These are phyloP conservation scores for Phycomyces blakesleeanus DNA, from an alignment of 192 early-diverging fungal species.

Conservation along the genomic window DNA sequence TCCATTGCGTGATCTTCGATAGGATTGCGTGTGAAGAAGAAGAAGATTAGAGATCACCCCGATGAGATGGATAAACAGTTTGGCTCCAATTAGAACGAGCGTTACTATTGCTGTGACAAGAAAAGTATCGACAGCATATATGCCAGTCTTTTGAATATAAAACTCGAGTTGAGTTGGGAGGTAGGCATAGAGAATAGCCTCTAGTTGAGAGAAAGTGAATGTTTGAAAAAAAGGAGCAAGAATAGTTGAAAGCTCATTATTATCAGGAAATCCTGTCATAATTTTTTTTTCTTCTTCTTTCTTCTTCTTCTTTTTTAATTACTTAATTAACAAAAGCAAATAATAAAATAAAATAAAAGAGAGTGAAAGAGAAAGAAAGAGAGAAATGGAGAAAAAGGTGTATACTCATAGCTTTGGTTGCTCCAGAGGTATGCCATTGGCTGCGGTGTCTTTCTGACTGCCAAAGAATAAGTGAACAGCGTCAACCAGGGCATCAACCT, in stretches of 20 bases:
- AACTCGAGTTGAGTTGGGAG: slow-evolving; percentile 21
- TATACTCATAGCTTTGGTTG: neutral
- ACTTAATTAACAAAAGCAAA: no score
- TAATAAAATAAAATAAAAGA: no score
- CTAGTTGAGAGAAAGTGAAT: slow-evolving; percentile 29
- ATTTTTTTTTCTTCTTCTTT: no score
- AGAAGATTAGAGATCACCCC: neutral
- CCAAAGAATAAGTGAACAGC: slow-evolving; percentile 27
- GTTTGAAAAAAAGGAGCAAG: slow-evolving; percentile 13
- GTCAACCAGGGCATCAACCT: slow-evolving; percentile 44
- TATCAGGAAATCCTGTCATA: neutral
- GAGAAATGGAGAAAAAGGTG: no score
- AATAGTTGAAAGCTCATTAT: slow-evolving; percentile 11
- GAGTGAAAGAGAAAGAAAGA: neutral
- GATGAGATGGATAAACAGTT: slow-evolving; percentile 14
- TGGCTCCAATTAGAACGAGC: slow-evolving; percentile 16
- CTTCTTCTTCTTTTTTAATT: no score
- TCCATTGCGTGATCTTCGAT: neutral
- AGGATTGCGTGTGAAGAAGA: neutral
- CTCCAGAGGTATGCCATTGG: no score
- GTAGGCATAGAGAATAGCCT: slow-evolving; percentile 27
- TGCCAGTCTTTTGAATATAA: slow-evolving; percentile 20
- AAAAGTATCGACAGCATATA: slow-evolving; percentile 34
- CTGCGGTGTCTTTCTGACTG: no score
- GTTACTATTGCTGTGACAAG: slow-evolving; percentile 24